Percentiles rank a stretch among this genome's conserved stretches.
Evolutionary conservation across 2,329 filamentous ascomycete genomes (phyloP).

Genomic region (Hypoxylon sp.): DNA sequence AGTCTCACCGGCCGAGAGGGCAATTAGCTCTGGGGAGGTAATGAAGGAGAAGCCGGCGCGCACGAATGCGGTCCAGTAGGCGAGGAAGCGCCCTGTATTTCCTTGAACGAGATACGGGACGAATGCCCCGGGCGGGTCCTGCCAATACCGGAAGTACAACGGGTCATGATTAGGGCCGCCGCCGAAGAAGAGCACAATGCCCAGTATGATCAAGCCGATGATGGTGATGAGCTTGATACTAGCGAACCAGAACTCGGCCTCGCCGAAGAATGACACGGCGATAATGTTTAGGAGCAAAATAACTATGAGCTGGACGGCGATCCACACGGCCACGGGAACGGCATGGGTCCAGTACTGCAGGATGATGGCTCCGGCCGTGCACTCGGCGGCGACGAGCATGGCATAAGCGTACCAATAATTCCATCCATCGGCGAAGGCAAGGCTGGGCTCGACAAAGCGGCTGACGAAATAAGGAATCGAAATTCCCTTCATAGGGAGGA

Average conservation of each 20-base stretch:
- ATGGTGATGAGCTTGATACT: constrained; percentile 72
- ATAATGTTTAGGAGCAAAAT: constrained; percentile 69
- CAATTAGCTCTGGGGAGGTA: constrained; percentile 72
- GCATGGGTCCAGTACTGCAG: constrained; percentile 71
- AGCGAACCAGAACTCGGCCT: constrained; percentile 73
- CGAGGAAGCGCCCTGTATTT: constrained; percentile 66
- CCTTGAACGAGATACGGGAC: constrained; percentile 62
- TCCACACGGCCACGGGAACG: constrained; percentile 69
- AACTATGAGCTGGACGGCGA: constrained; percentile 68
- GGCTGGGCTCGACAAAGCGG: constrained; percentile 67
- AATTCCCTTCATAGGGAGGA: constrained; percentile 68
- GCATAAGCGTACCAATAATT: constrained; percentile 74
- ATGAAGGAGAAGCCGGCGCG: constrained; percentile 73
- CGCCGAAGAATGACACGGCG: constrained; percentile 69
- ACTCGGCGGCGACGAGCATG: constrained; percentile 70
- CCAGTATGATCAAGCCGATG: constrained; percentile 68
- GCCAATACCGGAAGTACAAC: constrained; percentile 66
- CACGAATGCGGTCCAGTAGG: constrained; percentile 69
- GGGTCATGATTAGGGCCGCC: constrained; percentile 65
- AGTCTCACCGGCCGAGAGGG: constrained; percentile 75
- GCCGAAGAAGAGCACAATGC: constrained; percentile 68
- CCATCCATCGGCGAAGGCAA: constrained; percentile 70
- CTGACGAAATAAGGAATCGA: constrained; percentile 69
- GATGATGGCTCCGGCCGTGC: constrained; percentile 69
- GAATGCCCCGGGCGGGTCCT: constrained; percentile 60